Evolutionary conservation across 257 asterid species (phyloP), one percentile per base, ranked within the genome.

Genomic region (Lantana camara): DNA sequence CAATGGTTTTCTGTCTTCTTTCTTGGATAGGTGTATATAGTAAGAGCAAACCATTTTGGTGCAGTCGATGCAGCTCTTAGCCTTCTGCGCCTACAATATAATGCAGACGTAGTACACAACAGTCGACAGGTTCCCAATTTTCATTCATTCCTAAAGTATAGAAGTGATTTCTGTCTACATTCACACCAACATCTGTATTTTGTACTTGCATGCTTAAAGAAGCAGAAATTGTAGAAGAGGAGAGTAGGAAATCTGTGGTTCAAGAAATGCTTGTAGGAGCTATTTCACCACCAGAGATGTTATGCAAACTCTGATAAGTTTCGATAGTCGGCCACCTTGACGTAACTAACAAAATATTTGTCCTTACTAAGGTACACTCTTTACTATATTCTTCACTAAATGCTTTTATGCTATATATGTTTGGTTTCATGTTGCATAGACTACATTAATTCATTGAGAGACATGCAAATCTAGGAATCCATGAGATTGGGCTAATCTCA

Each of bases 31-130:
- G 80, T 78, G 14, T 82, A 82, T 49, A 75, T 68, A 49, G 77
- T 82, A 50, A 73, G 84, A 38, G 73, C 79, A 15, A 70, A 72
- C 60, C 40, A 53, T 53, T 75, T 78, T 49, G 69, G 75, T 30
- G 78, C 72, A 70, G 82, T 73, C 52, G 84, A 82, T 10, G 87
- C 87, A 0, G 86, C 86, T 13, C 77, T 80, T 44, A 73, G 78
- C 75, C 81, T 80, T 62, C 29, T 80, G 51, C 79, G 61, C n/a
- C 65, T 80, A 64, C 75, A 68, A 41, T 64, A 73, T 20, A 64
- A 56, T 3, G 65, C 69, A 46, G 52, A 38, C 30, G 15, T 24
- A 37, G 60, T 7, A 44, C 49, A 60, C 10, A 29, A 54, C 13
- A 50, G 79, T 67, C 17, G 51, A 64, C 57, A 21, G 45, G 45